Percentiles rank a stretch among this genome's conserved stretches.
phyloP scores from a whole-genome alignment of 305 asterid species.

The Coffea humblotiana region DNA sequence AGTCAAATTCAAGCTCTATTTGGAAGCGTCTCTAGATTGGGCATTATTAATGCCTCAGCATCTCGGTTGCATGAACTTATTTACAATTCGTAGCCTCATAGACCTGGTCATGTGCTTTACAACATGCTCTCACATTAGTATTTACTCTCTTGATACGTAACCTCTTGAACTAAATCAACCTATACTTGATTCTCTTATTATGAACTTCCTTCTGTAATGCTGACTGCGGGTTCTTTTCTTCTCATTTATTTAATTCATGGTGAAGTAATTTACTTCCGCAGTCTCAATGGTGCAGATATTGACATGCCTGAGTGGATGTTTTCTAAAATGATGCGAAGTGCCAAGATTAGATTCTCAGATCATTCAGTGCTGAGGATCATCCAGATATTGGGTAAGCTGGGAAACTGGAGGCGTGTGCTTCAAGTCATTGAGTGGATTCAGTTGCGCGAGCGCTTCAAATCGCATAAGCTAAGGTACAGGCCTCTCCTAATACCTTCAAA shows the following conservation, averaged over 20 bases:
- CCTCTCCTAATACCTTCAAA: background rate
- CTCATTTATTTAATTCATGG: conserved; percentile 25
- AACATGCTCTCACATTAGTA: background rate
- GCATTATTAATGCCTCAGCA: background rate
- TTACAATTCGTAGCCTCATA: background rate
- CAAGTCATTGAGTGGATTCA: conserved; percentile 95
- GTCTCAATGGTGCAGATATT: conserved; percentile 98
- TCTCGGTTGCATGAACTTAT: background rate
- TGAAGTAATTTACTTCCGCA: conserved; percentile 75
- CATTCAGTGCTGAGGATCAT: conserved; percentile 77
- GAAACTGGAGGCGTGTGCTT: conserved; percentile 91
- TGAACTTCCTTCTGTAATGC: background rate
- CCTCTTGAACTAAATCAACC: background rate
- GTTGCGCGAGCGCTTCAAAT: conserved; percentile 79
- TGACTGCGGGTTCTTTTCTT: conserved; percentile 16
- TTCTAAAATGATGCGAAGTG: conserved; percentile 83
- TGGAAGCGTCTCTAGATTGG: background rate
- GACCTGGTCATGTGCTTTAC: background rate
- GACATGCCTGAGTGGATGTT: conserved; percentile 97
- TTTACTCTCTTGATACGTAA: background rate
- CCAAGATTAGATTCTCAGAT: conserved; percentile 81
- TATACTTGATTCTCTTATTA: background rate
- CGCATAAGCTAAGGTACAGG: conserved; percentile 65
- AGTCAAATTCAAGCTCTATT: background rate
- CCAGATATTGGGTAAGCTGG: conserved; percentile 83